These are phyloP conservation scores for Penicillium sclerotiorum DNA, from an alignment of 2,329 filamentous ascomycete genomes.

Conservation along the genomic window DNA sequence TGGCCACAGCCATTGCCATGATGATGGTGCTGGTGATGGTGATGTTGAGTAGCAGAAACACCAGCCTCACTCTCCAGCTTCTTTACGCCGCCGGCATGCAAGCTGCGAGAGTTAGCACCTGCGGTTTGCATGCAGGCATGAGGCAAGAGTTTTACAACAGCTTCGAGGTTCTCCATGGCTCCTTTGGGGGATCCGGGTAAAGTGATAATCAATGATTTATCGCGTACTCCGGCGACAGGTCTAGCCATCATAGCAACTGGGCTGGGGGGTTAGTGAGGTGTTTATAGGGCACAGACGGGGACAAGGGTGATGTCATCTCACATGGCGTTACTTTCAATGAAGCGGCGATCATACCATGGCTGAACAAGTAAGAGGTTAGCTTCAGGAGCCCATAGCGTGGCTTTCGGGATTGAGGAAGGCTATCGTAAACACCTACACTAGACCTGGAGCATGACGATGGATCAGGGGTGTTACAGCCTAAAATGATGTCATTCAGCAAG, in stretches of 20 bases:
- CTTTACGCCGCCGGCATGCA: constrained; percentile 80
- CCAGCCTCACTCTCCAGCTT: constrained; percentile 85
- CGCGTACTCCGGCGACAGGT: constrained; percentile 84
- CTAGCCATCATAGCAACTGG: constrained; percentile 95
- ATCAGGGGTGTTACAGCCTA: constrained; percentile 78
- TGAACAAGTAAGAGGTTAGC: constrained; percentile 37
- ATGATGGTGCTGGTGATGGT: constrained; percentile 49
- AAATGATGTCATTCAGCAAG: constrained; percentile 21
- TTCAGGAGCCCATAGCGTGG: constrained; percentile 7
- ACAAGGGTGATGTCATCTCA: constrained; percentile 51
- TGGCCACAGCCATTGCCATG: constrained; percentile 65
- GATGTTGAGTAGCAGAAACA: constrained; percentile 45
- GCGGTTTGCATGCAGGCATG: constrained; percentile 92
- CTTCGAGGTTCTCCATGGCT: constrained; percentile 87
- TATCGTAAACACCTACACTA: constrained; percentile 63
- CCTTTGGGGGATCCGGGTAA: constrained; percentile 94
- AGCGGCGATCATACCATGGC: constrained; percentile 87
- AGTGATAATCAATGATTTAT: constrained; percentile 80
- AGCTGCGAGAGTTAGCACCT: constrained; percentile 74
- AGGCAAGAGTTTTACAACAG: constrained; percentile 84
- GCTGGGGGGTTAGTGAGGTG: constrained; percentile 24
- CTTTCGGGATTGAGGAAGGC: neutral
- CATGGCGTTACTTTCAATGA: constrained; percentile 88
- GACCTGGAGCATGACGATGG: constrained; percentile 81
- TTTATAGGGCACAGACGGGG: constrained; percentile 13